Conservation (phyloP, 305 asterid genomes). For the Caryopteris hybrid region DNA sequence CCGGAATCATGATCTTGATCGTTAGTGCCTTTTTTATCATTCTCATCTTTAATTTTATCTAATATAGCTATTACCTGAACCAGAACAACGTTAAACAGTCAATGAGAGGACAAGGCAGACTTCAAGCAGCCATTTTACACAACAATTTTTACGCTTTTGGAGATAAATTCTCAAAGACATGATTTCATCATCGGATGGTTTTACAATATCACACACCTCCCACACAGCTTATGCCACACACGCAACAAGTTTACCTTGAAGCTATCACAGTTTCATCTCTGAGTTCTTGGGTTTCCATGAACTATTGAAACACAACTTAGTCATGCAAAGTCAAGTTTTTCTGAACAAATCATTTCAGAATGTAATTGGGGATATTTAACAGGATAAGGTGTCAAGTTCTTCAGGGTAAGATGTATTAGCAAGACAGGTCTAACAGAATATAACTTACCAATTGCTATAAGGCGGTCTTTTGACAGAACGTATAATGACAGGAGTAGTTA, state of each 20-base stretch:
- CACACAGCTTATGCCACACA: background rate
- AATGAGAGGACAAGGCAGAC: background rate
- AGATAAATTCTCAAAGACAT: background rate
- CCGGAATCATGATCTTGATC: slow-evolving; percentile 23
- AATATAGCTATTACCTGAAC: slow-evolving; percentile 86
- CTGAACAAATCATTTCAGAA: background rate
- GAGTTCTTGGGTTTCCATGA: background rate
- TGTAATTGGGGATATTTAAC: background rate
- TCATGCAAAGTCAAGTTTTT: background rate
- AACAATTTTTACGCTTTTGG: background rate
- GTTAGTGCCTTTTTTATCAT: slow-evolving; percentile 26
- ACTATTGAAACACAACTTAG: background rate
- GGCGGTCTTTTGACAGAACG: slow-evolving; percentile 3
- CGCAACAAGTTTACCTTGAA: background rate
- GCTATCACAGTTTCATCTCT: background rate
- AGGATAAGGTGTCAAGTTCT: background rate
- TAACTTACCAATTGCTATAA: background rate
- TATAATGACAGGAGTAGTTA: background rate
- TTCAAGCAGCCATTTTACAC: background rate
- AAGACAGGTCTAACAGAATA: background rate
- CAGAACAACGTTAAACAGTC: slow-evolving; percentile 1
- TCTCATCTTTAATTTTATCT: slow-evolving; percentile 80
- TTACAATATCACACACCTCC: background rate
- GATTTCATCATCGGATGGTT: background rate
- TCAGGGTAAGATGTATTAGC: background rate